Evolutionary conservation across 2,329 filamentous ascomycete genomes (phyloP), one percentile per base, ranked within the genome.

Genomic region (Ophiostoma ulmi): DNA sequence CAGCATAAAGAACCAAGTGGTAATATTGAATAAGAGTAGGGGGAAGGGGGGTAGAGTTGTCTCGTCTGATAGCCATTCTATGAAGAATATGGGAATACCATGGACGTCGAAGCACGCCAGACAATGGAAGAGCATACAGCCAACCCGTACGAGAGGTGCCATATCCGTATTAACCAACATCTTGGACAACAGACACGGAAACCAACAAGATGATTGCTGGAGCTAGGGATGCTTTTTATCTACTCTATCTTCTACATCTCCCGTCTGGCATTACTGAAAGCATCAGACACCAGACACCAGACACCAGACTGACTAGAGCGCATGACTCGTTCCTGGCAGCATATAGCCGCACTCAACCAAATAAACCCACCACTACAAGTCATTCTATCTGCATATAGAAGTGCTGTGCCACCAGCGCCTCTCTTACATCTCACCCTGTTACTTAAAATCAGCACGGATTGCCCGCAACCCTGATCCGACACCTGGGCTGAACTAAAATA

Each of bases 301-400:
- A n/a, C 44, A 52, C 22, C 55, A 35, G 26, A 17, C 55, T 20
- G n/a, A 20, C 44, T n/a, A 8, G 17, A 48, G 7, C 52, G 26
- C 58, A 63, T 63, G 58, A 63, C 58, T 63, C 26, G 58, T 63
- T 63, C 58, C 58, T 61, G 52, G 52, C 22, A 58, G n/a, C 48
- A 55, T 58, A 58, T 22, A 31, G 52, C 52, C 52, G 52, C 22
- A 58, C 52, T 58, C n/a, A 13, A n/a, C n/a, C 22, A 58, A 48
- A 20, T n/a, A n/a, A 6, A 20, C 8, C 44, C 52, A 6, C n/a
- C 11, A 5, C 14, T 17, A 14, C 5, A 8, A 31, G 22, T 5
- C 52, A 58, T 31, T 26, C 4, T 58, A 10, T 31, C 52, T 48
- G 44, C 44, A 26, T 26, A 4, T 8, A 22, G 10, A 58, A 22